Evolutionary conservation across 1,139 yeast genomes (phyloP).

Genomic region (Candida smagusa): DNA sequence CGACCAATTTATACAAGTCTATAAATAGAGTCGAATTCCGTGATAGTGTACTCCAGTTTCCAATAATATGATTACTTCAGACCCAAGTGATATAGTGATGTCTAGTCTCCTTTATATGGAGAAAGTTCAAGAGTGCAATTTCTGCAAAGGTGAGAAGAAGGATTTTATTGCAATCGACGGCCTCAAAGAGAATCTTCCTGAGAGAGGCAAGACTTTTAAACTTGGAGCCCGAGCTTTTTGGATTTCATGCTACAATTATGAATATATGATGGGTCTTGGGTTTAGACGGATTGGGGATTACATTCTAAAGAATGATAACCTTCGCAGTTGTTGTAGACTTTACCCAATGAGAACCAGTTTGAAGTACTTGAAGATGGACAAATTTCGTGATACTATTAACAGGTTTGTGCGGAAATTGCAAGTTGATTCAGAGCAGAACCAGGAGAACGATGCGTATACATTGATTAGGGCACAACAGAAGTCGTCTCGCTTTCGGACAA

Average conservation of each 20-base stretch:
- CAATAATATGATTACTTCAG: too few relatives aligned
- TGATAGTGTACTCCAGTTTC: too few relatives aligned
- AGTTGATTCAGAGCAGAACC: constrained; percentile 10
- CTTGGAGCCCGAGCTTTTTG: constrained; percentile 49
- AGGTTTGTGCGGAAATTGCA: constrained; percentile 48
- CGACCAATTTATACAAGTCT: too few relatives aligned
- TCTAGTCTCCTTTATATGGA: neutral
- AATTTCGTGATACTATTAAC: constrained; percentile 63
- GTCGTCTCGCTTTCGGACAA: constrained; percentile 41
- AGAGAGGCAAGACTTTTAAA: constrained; percentile 15
- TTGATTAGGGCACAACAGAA: constrained; percentile 25
- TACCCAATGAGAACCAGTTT: constrained; percentile 71
- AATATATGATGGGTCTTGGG: constrained; percentile 63
- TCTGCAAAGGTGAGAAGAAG: constrained; percentile 53
- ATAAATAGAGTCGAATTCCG: too few relatives aligned
- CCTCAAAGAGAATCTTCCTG: constrained; percentile 2
- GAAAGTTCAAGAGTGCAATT: constrained; percentile 47
- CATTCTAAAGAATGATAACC: constrained; percentile 69
- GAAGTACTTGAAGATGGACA: constrained; percentile 43
- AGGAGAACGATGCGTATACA: constrained; percentile 17
- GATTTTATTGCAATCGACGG: constrained; percentile 35
- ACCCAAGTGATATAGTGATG: too few relatives aligned
- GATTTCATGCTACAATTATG: constrained; percentile 55
- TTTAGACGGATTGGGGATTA: constrained; percentile 77
- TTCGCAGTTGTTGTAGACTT: constrained; percentile 76